These are phyloP conservation scores for Phoma herbarum DNA, from an alignment of 2,329 filamentous ascomycete species.

Conservation along the genomic window DNA sequence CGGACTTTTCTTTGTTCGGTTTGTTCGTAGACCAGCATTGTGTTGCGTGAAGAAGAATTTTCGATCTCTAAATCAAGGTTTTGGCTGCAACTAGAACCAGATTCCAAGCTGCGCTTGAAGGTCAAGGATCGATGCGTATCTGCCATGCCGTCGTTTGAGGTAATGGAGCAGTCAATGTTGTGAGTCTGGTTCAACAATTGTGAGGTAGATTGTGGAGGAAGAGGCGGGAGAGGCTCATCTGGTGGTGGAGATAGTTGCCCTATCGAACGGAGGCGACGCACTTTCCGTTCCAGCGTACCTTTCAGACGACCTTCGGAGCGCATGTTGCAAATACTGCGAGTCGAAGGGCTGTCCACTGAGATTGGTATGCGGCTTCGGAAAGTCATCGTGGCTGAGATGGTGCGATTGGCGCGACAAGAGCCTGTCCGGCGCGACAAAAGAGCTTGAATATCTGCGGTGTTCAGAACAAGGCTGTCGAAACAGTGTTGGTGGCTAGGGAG, in stretches of 20 bases:
- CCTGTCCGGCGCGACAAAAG: background rate
- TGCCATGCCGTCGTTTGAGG: no score
- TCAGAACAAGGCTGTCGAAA: background rate
- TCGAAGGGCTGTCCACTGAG: background rate
- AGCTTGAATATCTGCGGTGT: background rate
- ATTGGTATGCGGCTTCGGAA: background rate
- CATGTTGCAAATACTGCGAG: conserved; percentile 1
- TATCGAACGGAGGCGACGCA: conserved; percentile 1
- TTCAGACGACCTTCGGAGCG: conserved; percentile 5
- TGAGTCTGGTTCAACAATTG: background rate
- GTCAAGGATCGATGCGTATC: background rate
- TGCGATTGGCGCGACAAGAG: no score
- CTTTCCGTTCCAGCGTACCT: background rate
- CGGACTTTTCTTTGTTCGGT: background rate
- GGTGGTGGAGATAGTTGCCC: conserved; percentile 4
- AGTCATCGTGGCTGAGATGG: background rate
- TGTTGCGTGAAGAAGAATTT: background rate
- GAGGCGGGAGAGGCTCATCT: conserved; percentile 3
- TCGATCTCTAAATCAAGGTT: background rate
- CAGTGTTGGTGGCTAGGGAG: no score
- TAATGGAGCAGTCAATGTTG: background rate
- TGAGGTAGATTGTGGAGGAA: conserved; percentile 2
- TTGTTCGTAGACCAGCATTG: background rate
- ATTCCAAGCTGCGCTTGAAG: background rate
- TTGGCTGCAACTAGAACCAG: background rate